Percentiles rank a stretch among this genome's conserved stretches.
Conservation (phyloP, 2,329 filamentous ascomycete species). For the Pseudogymnoascus sp. region DNA sequence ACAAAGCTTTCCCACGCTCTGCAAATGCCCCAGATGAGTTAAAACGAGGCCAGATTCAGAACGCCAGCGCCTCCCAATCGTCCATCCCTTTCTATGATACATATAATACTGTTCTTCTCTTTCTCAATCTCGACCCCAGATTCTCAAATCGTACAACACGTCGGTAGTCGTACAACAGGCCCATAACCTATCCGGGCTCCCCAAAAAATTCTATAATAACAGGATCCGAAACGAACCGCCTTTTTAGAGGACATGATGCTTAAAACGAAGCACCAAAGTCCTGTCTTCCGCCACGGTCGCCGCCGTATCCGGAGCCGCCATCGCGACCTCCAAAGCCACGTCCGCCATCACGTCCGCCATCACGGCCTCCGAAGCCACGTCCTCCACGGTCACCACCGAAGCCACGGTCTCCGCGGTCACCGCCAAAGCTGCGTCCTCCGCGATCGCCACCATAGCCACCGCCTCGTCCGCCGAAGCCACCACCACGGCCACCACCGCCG, state of each 20-base stretch:
- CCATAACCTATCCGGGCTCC: neutral
- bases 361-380: neutral
- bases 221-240: neutral
- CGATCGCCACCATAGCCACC: conserved; percentile 11
- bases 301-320: conserved; percentile 10
- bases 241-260: neutral
- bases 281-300: neutral
- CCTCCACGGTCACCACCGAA: neutral
- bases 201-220: neutral
- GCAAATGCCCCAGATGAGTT: neutral
- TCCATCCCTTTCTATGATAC: conserved; percentile 3
- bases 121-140: neutral
- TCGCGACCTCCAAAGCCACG: conserved; percentile 11
- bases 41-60: conserved; percentile 5
- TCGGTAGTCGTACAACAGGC: conserved; percentile 6
- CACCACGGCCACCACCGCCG: neutral
- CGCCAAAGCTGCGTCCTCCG: conserved; percentile 12
- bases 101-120: neutral
- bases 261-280: neutral
- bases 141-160: neutral
- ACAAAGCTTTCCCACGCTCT: conserved; percentile 4
- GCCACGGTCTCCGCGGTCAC: conserved; percentile 9
- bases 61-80: conserved; percentile 1
- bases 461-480: neutral
- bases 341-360: conserved; percentile 3